Evolutionary conservation across 2,329 filamentous ascomycete species (phyloP), one percentile per base, ranked within the genome.

Genomic region (Hymenoscyphus occultus): DNA sequence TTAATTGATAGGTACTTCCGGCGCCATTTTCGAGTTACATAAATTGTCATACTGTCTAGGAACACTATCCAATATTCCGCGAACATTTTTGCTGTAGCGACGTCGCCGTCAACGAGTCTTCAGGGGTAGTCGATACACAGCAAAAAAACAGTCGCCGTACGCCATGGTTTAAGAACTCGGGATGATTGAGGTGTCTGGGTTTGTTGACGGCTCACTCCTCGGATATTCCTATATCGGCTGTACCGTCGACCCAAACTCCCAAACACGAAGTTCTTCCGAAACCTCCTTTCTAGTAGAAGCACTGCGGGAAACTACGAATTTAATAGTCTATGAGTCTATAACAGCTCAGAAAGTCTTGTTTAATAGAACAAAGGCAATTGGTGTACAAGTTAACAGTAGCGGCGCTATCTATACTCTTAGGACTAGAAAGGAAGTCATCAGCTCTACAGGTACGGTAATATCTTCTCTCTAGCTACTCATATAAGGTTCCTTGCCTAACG

Each of bases 371-470:
- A 78, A 76, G 28, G 81, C 79, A 0, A 78, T 73, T 0, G 78
- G 78, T 7, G 81, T 82, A 1, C 56, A 71, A 35, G 76, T 80
- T 13, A 59, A n/a, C 10, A 69, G 70, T n/a, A 67, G 68, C 2
- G 56, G 56, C 16, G 56, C 42, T 5, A 22, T 57, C 9, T 72
- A 64, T 39, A 68, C 63, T 3, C 56, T 72, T 28, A 39, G 56
- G 14, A 71, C 69, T 3, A 65, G 45, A 1, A 69, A 69, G 59
- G 70, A 73, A 61, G 65, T 73, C 31, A 83, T 85, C 48, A 64
- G 84, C 10, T 78, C 79, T 0, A 81, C 79, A 0, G 83, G 83
- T 22, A 74, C 78, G 22, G 22, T 28, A 28, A 28, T 28, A 28
- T 28, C 22, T 28, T 28, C 22, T 28, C 22, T 28, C 22, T 28